Evolutionary conservation across 106 monocot species (phyloP), one percentile per base, ranked within the genome.

Genomic region (Dendrobium officinale): DNA sequence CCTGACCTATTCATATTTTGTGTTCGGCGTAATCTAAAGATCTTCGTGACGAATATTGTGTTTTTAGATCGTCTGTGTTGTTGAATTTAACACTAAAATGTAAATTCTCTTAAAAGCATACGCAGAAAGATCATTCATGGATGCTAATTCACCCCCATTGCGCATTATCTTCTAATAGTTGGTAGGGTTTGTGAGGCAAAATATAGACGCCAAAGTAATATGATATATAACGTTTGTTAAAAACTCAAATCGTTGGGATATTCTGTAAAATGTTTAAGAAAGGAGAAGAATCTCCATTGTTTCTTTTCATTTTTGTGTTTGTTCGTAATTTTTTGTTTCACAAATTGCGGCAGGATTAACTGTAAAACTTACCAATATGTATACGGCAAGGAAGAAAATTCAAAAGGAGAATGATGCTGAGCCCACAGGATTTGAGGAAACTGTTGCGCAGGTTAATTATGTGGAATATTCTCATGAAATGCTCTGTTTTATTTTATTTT

Each of bases 331-430:
- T 1, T 44, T 45, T 22, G 68, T 68, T 68, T 68, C 68, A 68
- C 24, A 48, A 26, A 16, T 54, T 49, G 24, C 1, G 48, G 75
- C 61, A 61, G 56, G 42, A 41, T 27, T 77, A 77, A 16, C 19
- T 6, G 24, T 61, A 55, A 8, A 56, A 15, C 15, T 77, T 48
- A 79, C 24, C 56, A 82, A 31, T 18, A 82, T 82, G 82, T 82
- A 44, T 22, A 82, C 82, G 11, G 82, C 82, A 2, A 77, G 77
- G 48, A 82, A 77, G 82, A 82, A 82, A 77, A 82, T 82, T 22
- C 82, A 82, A 16, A 82, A 82, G 67, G 82, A 82, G 9, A 82
- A 82, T 66, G 82, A 68, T 16, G 77, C 37, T 37, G 82, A 82
- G 20, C 82, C 82, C 45, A 27, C 82, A 47, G 82, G 77, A 48